phyloP scores from a whole-genome alignment of 2,329 filamentous ascomycete species.

The Microdochium bolleyi region DNA sequence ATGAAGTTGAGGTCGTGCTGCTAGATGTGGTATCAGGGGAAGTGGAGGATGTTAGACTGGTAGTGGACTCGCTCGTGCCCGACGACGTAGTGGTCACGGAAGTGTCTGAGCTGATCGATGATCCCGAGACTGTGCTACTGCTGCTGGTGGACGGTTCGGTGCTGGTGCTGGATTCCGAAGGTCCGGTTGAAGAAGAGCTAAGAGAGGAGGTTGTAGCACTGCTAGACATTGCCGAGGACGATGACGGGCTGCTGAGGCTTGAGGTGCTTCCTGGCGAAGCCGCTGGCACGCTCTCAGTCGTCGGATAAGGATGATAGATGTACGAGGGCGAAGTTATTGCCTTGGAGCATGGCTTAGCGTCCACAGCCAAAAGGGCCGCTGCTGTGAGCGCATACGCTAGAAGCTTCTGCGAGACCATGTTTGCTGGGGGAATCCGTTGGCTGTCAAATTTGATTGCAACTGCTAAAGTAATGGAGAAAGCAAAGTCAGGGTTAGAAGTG shows the following conservation, averaged over 20 bases:
- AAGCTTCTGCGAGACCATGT: neutral
- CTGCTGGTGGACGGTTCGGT: neutral
- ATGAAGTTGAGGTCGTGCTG: neutral
- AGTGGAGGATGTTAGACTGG: neutral
- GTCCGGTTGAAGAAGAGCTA: neutral
- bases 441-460: neutral
- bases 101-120: neutral
- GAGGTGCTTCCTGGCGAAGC: neutral
- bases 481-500: neutral
- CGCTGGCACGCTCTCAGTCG: neutral
- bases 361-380: neutral
- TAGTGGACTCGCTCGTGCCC: neutral
- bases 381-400: neutral
- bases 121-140: neutral
- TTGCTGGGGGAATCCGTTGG: neutral
- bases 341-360: neutral
- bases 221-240: neutral
- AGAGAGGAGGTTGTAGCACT: neutral
- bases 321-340: neutral
- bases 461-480: neutral
- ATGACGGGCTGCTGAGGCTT: neutral
- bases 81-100: neutral
- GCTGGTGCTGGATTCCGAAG: neutral
- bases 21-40: neutral
- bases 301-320: neutral